Evolutionary conservation across 2,329 filamentous ascomycete genomes (phyloP).

Genomic region (Gaeumannomyces sp.): DNA sequence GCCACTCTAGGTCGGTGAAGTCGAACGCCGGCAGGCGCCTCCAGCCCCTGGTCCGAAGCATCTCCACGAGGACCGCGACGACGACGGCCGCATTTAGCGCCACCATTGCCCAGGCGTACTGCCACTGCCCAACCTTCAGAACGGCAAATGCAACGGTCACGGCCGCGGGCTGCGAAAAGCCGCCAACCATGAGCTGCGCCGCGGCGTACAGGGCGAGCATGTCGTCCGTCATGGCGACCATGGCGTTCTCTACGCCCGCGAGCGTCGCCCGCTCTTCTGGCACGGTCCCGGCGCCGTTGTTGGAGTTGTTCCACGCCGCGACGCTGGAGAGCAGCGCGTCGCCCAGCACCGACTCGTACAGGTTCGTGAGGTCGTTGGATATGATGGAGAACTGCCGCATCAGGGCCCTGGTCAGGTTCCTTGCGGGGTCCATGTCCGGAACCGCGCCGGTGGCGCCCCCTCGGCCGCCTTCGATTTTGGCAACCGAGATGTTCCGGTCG

Average conservation of each 20-base stretch:
- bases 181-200: conserved; percentile 28
- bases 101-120: not conserved
- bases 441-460: conserved; percentile 7
- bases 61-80: no score
- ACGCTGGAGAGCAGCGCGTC: conserved; percentile 28
- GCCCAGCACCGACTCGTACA: conserved; percentile 30
- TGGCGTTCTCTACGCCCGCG: conserved; percentile 14
- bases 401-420: conserved; percentile 23
- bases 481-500: conserved; percentile 23
- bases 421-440: conserved; percentile 19
- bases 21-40: no score
- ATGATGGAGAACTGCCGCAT: conserved; percentile 29
- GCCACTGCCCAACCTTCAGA: conserved; percentile 1
- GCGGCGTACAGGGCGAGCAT: conserved; percentile 25
- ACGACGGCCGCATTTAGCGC: no score
- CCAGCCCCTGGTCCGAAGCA: no score
- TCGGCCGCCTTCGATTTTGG: not conserved
- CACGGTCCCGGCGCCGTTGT: not conserved
- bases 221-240: conserved; percentile 17
- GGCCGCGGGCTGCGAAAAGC: conserved; percentile 8
- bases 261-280: conserved; percentile 8
- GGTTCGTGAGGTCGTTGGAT: conserved; percentile 29
- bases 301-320: conserved; percentile 12
- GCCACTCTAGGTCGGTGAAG: no score
- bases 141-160: not conserved